A percentile compares a stretch with the other conserved stretches of the same genome.
phyloP scores from a whole-genome alignment of 108 stramenopile genomes.

The Cyclotella kingstonii region DNA sequence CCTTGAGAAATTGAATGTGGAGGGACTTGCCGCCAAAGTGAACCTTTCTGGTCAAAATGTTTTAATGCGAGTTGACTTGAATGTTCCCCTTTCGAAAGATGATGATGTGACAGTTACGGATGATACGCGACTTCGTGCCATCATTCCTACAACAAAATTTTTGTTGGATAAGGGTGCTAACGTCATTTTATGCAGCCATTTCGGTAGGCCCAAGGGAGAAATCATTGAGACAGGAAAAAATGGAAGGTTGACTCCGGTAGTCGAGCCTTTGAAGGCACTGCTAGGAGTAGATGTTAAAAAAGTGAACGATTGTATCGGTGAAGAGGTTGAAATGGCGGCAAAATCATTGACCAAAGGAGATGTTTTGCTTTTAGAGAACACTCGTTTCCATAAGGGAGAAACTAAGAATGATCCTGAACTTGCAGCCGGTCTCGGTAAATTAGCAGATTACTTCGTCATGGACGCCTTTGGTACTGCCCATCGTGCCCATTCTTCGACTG shows the following conservation, averaged over 20 bases:
- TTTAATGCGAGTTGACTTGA: conserved; percentile 86
- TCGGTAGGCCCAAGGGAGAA: conserved; percentile 91
- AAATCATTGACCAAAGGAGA: conserved; percentile 66
- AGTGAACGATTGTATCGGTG: conserved; percentile 86
- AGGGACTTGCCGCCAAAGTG: conserved; percentile 74
- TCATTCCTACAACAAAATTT: conserved; percentile 87
- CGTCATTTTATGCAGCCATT: conserved; percentile 86
- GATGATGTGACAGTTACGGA: conserved; percentile 87
- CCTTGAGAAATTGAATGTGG: conserved; percentile 74
- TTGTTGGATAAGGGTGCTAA: conserved; percentile 87
- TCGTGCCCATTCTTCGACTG: conserved; percentile 97
- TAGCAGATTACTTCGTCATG: conserved; percentile 95
- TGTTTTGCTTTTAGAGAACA: conserved; percentile 93
- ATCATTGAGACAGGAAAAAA: conserved; percentile 89
- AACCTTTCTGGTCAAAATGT: conserved; percentile 79
- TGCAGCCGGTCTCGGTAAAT: conserved; percentile 76
- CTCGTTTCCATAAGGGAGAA: conserved; percentile 93
- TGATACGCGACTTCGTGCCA: conserved; percentile 85
- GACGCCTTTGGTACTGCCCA: conserved; percentile 99
- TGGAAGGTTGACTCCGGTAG: conserved; percentile 70
- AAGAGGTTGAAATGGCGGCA: conserved; percentile 86
- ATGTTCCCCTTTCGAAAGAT: conserved; percentile 84
- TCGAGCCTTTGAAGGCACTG: conserved; percentile 58
- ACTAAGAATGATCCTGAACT: conserved; percentile 85
- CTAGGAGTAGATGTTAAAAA: conserved; percentile 68